phyloP scores from a whole-genome alignment of 75 land plant genomes.

The Pinus taeda region DNA sequence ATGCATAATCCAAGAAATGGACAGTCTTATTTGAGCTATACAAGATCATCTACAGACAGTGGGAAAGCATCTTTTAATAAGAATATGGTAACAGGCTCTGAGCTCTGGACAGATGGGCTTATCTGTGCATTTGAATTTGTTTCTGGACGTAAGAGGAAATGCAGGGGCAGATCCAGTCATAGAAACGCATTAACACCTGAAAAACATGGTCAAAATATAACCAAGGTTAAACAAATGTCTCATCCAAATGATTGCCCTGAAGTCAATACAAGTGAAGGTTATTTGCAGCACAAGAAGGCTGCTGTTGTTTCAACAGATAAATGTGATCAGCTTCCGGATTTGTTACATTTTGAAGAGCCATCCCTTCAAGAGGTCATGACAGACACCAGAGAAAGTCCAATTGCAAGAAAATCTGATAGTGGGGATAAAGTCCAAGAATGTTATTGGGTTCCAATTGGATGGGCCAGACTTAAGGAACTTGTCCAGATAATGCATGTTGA shows the following conservation, averaged over 20 bases:
- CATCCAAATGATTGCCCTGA: constrained; percentile 1
- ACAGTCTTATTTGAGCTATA: too few species aligned
- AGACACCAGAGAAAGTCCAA: not conserved
- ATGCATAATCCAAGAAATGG: too few species aligned
- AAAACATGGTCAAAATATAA: constrained; percentile 10
- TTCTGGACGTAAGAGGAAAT: constrained; percentile 24
- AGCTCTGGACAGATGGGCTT: constrained; percentile 90
- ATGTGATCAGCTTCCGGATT: constrained; percentile 2
- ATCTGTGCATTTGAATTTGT: constrained; percentile 84
- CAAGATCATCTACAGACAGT: not conserved
- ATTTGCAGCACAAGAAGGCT: constrained; percentile 8
- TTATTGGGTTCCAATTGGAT: constrained; percentile 94
- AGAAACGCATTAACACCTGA: constrained; percentile 4
- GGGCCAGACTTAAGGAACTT: constrained; percentile 81
- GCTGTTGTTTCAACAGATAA: not conserved
- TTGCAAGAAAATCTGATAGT: not conserved
- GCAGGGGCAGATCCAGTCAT: constrained; percentile 9
- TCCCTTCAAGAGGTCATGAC: not conserved
- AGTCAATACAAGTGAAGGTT: constrained; percentile 1
- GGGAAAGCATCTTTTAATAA: constrained; percentile 4
- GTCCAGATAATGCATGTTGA: constrained; percentile 58
- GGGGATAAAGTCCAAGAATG: constrained; percentile 14
- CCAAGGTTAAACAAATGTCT: not conserved
- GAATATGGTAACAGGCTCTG: constrained; percentile 25
- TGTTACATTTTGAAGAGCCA: constrained; percentile 15